Evolutionary conservation across 306 rosid species (phyloP), one percentile per base, ranked within the genome.

Genomic region (Vicia faba): DNA sequence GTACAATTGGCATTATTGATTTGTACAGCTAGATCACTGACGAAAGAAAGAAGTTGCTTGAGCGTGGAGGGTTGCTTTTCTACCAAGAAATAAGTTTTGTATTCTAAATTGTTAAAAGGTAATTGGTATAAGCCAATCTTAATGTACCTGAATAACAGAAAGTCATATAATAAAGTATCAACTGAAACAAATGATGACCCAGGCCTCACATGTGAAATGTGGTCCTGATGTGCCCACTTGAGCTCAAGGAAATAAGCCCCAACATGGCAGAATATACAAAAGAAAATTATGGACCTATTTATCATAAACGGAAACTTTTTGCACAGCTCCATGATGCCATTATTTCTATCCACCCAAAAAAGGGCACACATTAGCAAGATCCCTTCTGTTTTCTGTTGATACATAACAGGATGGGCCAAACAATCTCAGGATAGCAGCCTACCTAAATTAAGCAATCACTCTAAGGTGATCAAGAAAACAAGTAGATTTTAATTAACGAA

Each of bases 1-100:
- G 46, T 35, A 35, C 46, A 19, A 35, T 36, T 36, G 66, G 16
- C 25, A 60, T 60, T 60, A 60, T 60, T 59, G 45, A 33, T 35
- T 16, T 33, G 64, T 14, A 60, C 15, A 18, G 28, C 14, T 60
- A 61, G 16, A 38, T 19, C 16, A 38, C 65, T 2, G 38, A 60
- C 6, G 4, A 36, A 18, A 61, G 5, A 39, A 61, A 19, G 46
- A 36, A 12, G 50, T 61, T 23, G 67, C 66, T 61, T 61, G 28
- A 39, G 43, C 7, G n/a, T 10, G 46, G 11, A n/a, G 31, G 45
- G 66, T 5, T 15, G 46, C 50, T 61, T 35, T 39, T 61, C 11
- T 3, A 12, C 10, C 4, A 36, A 36, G 66, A 60, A 60, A 60
- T 48, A 60, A 36, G 31, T 60, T 35, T 60, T 18, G 65, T 36